Evolutionary conservation across 139 green algal species (phyloP), one percentile per base, ranked within the genome.

Genomic region (Axilococcus clingmanii): DNA sequence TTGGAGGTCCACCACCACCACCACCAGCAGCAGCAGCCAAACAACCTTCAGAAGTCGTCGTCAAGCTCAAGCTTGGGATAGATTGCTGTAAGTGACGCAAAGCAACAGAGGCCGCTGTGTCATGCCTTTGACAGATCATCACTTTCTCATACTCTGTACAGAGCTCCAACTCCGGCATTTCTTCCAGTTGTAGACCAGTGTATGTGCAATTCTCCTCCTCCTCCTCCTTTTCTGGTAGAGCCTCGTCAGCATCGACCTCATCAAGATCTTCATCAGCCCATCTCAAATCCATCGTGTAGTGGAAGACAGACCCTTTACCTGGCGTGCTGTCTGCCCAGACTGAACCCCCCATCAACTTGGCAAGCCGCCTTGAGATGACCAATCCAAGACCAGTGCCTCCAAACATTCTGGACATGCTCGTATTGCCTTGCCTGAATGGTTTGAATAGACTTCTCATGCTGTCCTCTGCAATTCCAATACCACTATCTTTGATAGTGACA

Each of bases 301-400:
- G n/a, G 11, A 88, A 88, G 28, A 66, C 65, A 3, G 61, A 74
- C 4, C 80, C 80, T 1, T 58, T 14, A 2, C 75, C 72, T n/a
- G 49, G 32, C 27, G 57, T 41, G 40, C 54, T 80, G 49, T 82
- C 62, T 8, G 73, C 69, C 38, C 45, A 58, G 3, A 91, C 62
- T 25, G 64, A 55, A 17, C 76, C 74, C 22, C 77, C 74, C 69
- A 90, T 84, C 4, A 64, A 48, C 24, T 74, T 52, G 6, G 76
- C 66, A 14, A 84, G 71, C 32, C 61, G 56, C 31, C 57, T 67
- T 33, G 45, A 53, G 40, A 84, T 82, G 35, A 70, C 77, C 36
- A 86, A 66, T 14, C 78, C 77, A 30, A 86, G 63, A n/a, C 78
- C 74, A 24, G 66, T 80, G 16, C 72, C 81, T 9, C 64, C 75